phyloP scores from a whole-genome alignment of 2,329 filamentous ascomycete genomes.

The Trichothecium sympodiale region DNA sequence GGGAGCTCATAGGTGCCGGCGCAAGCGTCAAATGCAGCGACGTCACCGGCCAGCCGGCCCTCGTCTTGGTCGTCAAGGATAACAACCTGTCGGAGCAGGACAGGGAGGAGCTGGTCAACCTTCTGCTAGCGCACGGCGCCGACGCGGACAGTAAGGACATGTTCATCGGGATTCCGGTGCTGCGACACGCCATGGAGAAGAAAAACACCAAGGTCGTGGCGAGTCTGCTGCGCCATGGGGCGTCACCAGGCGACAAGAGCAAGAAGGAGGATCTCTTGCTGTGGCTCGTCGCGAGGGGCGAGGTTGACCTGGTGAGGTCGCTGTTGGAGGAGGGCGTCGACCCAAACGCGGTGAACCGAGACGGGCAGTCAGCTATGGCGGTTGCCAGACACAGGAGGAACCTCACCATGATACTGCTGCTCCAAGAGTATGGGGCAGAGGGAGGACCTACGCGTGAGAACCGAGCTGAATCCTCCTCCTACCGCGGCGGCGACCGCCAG shows the following conservation, averaged over 20 bases:
- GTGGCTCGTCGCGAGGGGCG: conserved; percentile 3
- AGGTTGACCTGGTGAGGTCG: conserved; percentile 11
- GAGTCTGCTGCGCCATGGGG: conserved; percentile 18
- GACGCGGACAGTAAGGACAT: conserved; percentile 15
- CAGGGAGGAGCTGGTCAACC: conserved; percentile 14
- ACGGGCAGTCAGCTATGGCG: conserved; percentile 19
- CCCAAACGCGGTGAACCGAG: conserved; percentile 17
- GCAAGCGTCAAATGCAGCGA: conserved; percentile 21
- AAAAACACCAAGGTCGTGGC: conserved; percentile 10
- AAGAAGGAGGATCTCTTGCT: conserved; percentile 5
- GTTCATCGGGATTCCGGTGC: conserved; percentile 6
- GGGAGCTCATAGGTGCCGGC: conserved; percentile 20
- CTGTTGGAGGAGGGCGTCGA: conserved; percentile 22
- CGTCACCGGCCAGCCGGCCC: conserved; percentile 17
- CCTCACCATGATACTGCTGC: conserved; percentile 14
- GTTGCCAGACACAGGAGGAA: conserved; percentile 18
- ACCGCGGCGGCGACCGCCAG: conserved; percentile 13
- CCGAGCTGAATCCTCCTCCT: too few species aligned
- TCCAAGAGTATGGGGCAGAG: conserved; percentile 17
- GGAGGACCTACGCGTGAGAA: conserved; percentile 7
- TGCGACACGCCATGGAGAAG: conserved; percentile 2
- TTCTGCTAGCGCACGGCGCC: conserved; percentile 23
- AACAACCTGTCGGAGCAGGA: conserved; percentile 12
- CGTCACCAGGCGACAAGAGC: conserved; percentile 9
- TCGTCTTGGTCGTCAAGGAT: conserved; percentile 19